Evolutionary conservation across 1,284 basidiomycete species (phyloP).

Genomic region (Malassezia equina): DNA sequence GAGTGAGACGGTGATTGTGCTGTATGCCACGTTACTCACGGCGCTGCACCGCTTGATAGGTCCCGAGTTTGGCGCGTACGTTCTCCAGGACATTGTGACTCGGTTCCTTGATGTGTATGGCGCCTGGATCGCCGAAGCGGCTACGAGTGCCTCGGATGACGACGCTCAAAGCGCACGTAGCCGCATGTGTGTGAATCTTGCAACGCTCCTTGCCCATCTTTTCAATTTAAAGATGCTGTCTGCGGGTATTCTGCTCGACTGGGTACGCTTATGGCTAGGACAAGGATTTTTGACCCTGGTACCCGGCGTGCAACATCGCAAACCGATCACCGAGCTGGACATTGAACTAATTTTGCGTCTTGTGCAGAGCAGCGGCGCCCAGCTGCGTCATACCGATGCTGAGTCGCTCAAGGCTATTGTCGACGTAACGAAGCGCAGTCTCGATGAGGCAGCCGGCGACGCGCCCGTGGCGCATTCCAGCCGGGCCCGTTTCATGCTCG

Average conservation of each 20-base stretch:
- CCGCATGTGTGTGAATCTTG: constrained; percentile 80
- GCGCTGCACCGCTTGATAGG: constrained; percentile 75
- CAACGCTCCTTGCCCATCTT: constrained; percentile 76
- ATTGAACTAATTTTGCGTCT: constrained; percentile 79
- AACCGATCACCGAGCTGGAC: constrained; percentile 20
- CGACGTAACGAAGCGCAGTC: constrained; percentile 25
- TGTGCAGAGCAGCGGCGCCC: constrained; percentile 52
- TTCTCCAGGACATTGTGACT: constrained; percentile 29
- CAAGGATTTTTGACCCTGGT: constrained; percentile 1
- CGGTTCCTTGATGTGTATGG: constrained; percentile 20
- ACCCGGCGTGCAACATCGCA: not conserved
- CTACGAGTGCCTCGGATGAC: not conserved
- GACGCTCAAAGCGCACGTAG: constrained; percentile 20
- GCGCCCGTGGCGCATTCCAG: constrained; percentile 16
- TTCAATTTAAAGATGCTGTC: constrained; percentile 94
- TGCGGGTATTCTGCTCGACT: constrained; percentile 74
- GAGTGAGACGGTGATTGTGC: constrained; percentile 73
- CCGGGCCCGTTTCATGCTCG: constrained; percentile 44
- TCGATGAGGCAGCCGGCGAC: constrained; percentile 9
- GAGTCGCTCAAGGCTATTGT: constrained; percentile 38
- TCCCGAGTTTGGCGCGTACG: constrained; percentile 68
- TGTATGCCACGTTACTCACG: constrained; percentile 79
- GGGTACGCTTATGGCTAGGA: constrained; percentile 69
- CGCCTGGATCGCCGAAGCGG: not conserved
- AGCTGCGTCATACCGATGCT: constrained; percentile 37